Conservation (phyloP, 371 early-diverging fungal species). For the Massospora cicadina region DNA sequence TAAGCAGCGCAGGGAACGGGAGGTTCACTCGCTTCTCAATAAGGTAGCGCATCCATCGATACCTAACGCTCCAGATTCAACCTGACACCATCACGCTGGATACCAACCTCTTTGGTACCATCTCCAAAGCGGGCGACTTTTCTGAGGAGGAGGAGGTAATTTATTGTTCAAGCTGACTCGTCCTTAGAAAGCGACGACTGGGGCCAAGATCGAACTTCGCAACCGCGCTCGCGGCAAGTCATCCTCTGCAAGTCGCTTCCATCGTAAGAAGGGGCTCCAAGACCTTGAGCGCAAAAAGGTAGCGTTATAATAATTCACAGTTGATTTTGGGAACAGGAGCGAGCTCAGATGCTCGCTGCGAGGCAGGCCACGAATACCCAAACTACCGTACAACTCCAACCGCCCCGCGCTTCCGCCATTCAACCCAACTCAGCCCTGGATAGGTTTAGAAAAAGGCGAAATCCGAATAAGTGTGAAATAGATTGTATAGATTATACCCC, state of each 20-base stretch:
- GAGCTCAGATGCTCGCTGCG: neutral
- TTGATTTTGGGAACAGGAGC: neutral
- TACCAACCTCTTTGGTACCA: conserved; percentile 49
- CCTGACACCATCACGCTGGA: conserved; percentile 80
- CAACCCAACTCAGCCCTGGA: neutral
- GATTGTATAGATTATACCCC: neutral
- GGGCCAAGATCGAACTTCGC: conserved; percentile 30
- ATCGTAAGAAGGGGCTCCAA: conserved; percentile 42
- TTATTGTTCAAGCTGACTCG: conserved; percentile 17
- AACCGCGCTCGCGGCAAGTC: conserved; percentile 61
- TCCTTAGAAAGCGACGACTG: neutral
- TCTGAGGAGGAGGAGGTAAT: conserved; percentile 30
- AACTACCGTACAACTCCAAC: neutral
- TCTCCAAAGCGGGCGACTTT: conserved; percentile 34
- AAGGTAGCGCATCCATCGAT: conserved; percentile 34
- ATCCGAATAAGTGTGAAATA: neutral
- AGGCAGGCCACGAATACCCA: neutral
- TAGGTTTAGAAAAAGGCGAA: neutral
- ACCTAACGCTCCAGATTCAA: conserved; percentile 23
- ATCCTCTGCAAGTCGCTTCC: conserved; percentile 47
- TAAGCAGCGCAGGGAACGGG: conserved; percentile 79
- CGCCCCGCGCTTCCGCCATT: neutral
- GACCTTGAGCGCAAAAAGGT: conserved; percentile 1
- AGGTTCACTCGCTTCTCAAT: conserved; percentile 84
- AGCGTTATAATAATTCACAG: neutral